Percentiles rank a stretch among this genome's conserved stretches.
Conservation (phyloP, 441 rosid species). For the Erysimum cheiri region DNA sequence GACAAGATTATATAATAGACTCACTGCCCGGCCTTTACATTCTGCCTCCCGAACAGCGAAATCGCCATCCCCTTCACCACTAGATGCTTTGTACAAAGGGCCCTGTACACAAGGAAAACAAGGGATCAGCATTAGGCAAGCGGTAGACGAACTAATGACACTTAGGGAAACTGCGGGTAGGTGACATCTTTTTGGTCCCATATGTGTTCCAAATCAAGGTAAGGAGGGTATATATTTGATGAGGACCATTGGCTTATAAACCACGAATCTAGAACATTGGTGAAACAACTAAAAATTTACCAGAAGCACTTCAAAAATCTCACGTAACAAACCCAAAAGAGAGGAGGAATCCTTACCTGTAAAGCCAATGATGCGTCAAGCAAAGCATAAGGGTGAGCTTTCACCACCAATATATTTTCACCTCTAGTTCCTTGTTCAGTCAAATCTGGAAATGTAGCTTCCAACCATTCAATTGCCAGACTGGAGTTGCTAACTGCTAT, state of each 20-base stretch:
- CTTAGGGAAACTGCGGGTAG: background rate
- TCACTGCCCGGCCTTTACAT: slow-evolving; percentile 85
- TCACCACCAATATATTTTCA: slow-evolving; percentile 55
- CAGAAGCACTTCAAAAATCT: slow-evolving; percentile 12
- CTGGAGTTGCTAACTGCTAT: slow-evolving; percentile 70
- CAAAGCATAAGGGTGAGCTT: slow-evolving; percentile 76
- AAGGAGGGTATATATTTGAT: slow-evolving; percentile 20
- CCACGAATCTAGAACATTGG: slow-evolving; percentile 18
- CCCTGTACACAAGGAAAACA: slow-evolving; percentile 59
- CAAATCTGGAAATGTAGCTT: slow-evolving; percentile 89
- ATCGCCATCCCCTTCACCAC: slow-evolving; percentile 62
- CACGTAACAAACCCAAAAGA: slow-evolving; percentile 13
- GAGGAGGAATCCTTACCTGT: slow-evolving; percentile 63
- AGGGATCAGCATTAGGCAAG: slow-evolving; percentile 29
- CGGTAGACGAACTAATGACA: slow-evolving; percentile 17
- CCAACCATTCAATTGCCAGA: slow-evolving; percentile 91
- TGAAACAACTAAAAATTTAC: slow-evolving; percentile 2
- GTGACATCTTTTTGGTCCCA: slow-evolving; percentile 5
- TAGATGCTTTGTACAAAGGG: slow-evolving; percentile 70
- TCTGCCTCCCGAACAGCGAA: slow-evolving; percentile 58
- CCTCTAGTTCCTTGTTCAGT: slow-evolving; percentile 56
- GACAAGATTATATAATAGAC: slow-evolving; percentile 78
- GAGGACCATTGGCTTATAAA: slow-evolving; percentile 22
- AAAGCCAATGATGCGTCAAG: slow-evolving; percentile 89
- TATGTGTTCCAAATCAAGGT: slow-evolving; percentile 14